Percentiles rank a stretch among this genome's conserved stretches.
Conservation (phyloP, 2,329 filamentous ascomycete genomes). For the Dactylellina leptospora region DNA sequence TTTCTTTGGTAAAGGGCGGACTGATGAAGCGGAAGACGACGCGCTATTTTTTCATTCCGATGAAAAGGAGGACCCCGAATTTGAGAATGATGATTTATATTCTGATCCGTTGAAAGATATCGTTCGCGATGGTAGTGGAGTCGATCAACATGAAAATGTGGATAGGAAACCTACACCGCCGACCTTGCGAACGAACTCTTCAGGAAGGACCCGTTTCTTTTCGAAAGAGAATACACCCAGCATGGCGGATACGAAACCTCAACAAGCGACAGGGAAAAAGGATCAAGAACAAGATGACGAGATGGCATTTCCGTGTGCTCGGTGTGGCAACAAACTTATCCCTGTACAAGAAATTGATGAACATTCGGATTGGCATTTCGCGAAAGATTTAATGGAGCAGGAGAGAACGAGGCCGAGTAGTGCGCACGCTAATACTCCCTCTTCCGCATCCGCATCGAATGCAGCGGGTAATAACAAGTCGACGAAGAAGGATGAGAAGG, state of each 20-base stretch:
- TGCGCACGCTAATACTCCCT: constrained; percentile 8
- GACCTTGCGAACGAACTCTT: constrained; percentile 38
- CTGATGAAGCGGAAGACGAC: constrained; percentile 54
- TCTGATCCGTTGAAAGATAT: constrained; percentile 21
- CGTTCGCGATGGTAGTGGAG: background rate
- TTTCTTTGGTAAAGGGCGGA: constrained; percentile 54
- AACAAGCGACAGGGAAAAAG: constrained; percentile 63
- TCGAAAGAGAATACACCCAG: constrained; percentile 47
- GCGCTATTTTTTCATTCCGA: constrained; percentile 33
- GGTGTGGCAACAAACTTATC: constrained; percentile 57
- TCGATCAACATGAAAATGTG: background rate
- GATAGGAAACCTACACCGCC: constrained; percentile 30
- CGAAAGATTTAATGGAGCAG: constrained; percentile 79
- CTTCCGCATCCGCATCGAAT: constrained; percentile 54
- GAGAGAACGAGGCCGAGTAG: constrained; percentile 64
- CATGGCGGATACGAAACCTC: constrained; percentile 51
- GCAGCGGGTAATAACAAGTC: constrained; percentile 58
- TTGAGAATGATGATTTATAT: constrained; percentile 28
- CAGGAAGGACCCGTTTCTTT: constrained; percentile 40
- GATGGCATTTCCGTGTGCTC: constrained; percentile 68
- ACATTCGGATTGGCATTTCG: constrained; percentile 94
- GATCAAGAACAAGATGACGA: constrained; percentile 64
- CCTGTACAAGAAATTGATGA: constrained; percentile 71
- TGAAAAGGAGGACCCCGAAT: constrained; percentile 35
- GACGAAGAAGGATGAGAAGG: constrained; percentile 59